These are phyloP conservation scores for Talaromyces sp. DNA, from an alignment of 2,329 filamentous ascomycete genomes.

Conservation along the genomic window DNA sequence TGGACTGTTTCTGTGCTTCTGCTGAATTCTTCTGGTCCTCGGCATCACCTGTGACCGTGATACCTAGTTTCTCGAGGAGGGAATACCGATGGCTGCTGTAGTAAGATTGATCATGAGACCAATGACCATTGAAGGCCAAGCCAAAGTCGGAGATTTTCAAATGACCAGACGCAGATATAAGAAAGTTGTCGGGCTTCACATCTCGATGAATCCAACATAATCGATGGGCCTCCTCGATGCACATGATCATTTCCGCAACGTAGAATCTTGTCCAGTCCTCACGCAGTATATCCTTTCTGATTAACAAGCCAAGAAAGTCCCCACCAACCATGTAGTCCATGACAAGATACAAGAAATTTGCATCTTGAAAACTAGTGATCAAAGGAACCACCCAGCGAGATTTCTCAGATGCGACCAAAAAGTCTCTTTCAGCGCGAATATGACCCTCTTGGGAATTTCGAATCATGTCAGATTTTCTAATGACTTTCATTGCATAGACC, in stretches of 20 bases:
- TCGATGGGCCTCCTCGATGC: conserved; percentile 87
- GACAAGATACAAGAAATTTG: conserved; percentile 80
- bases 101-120: conserved; percentile 87
- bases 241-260: conserved; percentile 92
- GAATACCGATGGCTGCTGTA: conserved; percentile 81
- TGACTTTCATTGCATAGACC: conserved; percentile 96
- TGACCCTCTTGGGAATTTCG: conserved; percentile 90
- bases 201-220: conserved; percentile 92
- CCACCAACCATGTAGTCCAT: conserved; percentile 99
- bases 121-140: conserved; percentile 91
- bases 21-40: conserved; percentile 65
- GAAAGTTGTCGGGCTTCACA: conserved; percentile 95
- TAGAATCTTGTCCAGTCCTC: conserved; percentile 84
- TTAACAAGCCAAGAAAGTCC: conserved; percentile 84
- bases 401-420: conserved; percentile 84
- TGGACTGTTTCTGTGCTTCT: conserved; percentile 26
- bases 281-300: conserved; percentile 79
- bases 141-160: conserved; percentile 97
- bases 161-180: conserved; percentile 85
- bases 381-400: conserved; percentile 89
- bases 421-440: conserved; percentile 85
- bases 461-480: conserved; percentile 91
- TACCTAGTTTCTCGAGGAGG: conserved; percentile 73
- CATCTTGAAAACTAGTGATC: conserved; percentile 86
- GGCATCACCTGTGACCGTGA: conserved; percentile 73